These are phyloP conservation scores for Amanita pseudoporphyria DNA, from an alignment of 768 basidiomycete genomes.

Conservation along the genomic window DNA sequence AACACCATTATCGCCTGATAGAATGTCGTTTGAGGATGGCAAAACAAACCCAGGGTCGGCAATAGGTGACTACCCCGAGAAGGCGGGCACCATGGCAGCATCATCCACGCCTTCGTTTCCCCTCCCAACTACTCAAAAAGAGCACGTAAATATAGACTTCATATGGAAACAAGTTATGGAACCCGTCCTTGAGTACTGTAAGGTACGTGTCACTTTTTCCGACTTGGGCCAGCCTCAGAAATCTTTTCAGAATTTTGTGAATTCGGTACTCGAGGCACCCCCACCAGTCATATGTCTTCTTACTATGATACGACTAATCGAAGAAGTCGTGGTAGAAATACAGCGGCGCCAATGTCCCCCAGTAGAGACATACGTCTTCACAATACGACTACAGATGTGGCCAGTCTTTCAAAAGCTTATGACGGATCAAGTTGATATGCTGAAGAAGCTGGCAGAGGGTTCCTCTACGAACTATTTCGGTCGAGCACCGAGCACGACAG, in stretches of 20 bases:
- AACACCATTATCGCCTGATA: constrained; percentile 34
- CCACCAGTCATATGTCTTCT: constrained; percentile 73
- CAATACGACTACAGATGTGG: constrained; percentile 82
- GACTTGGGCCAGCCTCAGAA: background rate
- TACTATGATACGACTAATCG: constrained; percentile 87
- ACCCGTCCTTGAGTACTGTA: constrained; percentile 79
- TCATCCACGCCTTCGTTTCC: background rate
- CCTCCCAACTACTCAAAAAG: constrained; percentile 39
- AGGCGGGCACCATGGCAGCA: constrained; percentile 21
- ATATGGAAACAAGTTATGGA: constrained; percentile 94
- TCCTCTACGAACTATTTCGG: constrained; percentile 52
- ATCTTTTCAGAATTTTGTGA: constrained; percentile 50
- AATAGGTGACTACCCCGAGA: constrained; percentile 26
- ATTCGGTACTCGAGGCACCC: constrained; percentile 57
- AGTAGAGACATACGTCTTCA: constrained; percentile 73
- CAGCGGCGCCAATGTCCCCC: constrained; percentile 73
- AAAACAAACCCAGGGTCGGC: constrained; percentile 44
- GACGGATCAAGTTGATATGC: constrained; percentile 70
- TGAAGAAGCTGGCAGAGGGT: constrained; percentile 79
- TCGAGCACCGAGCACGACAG: constrained; percentile 53
- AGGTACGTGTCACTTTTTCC: constrained; percentile 32
- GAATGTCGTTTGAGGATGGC: constrained; percentile 28
- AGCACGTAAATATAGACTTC: constrained; percentile 46
- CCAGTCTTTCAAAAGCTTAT: constrained; percentile 88
- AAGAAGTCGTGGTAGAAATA: constrained; percentile 65